These are phyloP conservation scores for Aspergillus sclerotioniger DNA, from an alignment of 495 filamentous ascomycete species.

Conservation along the genomic window DNA sequence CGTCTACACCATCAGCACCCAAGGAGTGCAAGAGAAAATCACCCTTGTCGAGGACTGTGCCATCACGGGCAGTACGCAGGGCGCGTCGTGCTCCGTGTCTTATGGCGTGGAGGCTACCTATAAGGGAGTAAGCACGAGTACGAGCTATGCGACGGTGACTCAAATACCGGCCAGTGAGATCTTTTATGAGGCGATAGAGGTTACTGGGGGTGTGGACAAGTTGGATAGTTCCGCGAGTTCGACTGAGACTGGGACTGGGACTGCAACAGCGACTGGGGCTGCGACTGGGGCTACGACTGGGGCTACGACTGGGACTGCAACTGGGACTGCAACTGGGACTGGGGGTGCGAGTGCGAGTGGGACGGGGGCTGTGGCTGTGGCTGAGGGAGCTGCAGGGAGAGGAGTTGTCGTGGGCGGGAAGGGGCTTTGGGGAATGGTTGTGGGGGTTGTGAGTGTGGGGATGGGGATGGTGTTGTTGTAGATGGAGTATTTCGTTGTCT, in stretches of 20 bases:
- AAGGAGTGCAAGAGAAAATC: constrained; percentile 2
- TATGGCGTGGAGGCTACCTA: neutral
- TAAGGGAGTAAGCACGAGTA: neutral
- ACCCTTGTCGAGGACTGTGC: constrained; percentile 17
- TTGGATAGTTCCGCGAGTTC: constrained; percentile 12
- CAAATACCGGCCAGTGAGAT: constrained; percentile 6
- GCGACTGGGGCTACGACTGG: too few relatives aligned
- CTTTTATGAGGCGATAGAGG: constrained; percentile 22
- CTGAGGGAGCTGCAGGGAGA: too few relatives aligned
- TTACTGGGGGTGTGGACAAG: constrained; percentile 33
- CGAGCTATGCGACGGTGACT: constrained; percentile 3
- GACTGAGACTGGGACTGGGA: neutral
- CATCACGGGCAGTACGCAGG: constrained; percentile 15
- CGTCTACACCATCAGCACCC: constrained; percentile 13
- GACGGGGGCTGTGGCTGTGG: too few relatives aligned
- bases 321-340: too few relatives aligned
- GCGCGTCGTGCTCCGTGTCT: constrained; percentile 15
- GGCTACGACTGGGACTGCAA: too few relatives aligned
- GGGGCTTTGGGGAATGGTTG: too few relatives aligned
- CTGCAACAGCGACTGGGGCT: neutral
- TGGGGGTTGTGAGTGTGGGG: too few relatives aligned
- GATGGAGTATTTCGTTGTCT: too few relatives aligned
- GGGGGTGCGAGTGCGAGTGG: too few relatives aligned
- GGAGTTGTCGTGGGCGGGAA: too few relatives aligned
- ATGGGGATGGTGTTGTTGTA: too few relatives aligned